Percentiles rank a stretch among this genome's conserved stretches.
Conservation (phyloP, 768 basidiomycete species). For the Pisolithus albus region DNA sequence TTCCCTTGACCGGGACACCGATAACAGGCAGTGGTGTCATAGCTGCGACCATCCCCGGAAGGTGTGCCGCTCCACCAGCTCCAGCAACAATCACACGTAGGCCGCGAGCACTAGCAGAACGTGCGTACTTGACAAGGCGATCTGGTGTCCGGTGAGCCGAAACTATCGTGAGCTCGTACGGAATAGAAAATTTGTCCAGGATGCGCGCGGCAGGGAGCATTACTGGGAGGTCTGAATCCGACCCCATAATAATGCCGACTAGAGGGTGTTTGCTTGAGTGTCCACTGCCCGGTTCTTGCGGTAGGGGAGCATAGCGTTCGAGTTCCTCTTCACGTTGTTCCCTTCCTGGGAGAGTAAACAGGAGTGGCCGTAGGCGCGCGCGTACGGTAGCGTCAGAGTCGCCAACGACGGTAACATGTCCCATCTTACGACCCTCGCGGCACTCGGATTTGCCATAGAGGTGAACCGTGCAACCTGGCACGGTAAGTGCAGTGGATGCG, state of each 20-base stretch:
- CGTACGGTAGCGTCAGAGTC: conserved; percentile 71
- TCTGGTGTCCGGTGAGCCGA: conserved; percentile 95
- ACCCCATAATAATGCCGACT: conserved; percentile 96
- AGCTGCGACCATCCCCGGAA: conserved; percentile 97
- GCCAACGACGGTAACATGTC: conserved; percentile 88
- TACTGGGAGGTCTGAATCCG: conserved; percentile 92
- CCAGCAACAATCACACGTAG: conserved; percentile 82
- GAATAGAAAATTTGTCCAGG: conserved; percentile 73
- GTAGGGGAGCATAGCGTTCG: conserved; percentile 44
- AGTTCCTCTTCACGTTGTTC: conserved; percentile 38
- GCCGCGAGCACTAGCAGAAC: conserved; percentile 61
- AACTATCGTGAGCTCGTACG: conserved; percentile 93
- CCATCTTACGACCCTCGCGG: conserved; percentile 93
- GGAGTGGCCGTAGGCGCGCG: conserved; percentile 62
- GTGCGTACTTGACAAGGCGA: conserved; percentile 75
- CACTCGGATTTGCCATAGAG: conserved; percentile 93
- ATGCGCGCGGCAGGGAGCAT: conserved; percentile 87
- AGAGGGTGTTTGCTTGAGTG: conserved; percentile 66
- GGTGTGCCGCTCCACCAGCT: conserved; percentile 96
- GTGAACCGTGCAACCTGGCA: conserved; percentile 77
- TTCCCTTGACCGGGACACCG: conserved; percentile 95
- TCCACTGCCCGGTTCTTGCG: conserved; percentile 39
- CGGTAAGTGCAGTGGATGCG: conserved; percentile 50
- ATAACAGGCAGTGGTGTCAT: conserved; percentile 90
- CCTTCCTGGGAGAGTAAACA: conserved; percentile 51